Conservation (phyloP, 2,329 filamentous ascomycete species). For the Alternaria dauci region DNA sequence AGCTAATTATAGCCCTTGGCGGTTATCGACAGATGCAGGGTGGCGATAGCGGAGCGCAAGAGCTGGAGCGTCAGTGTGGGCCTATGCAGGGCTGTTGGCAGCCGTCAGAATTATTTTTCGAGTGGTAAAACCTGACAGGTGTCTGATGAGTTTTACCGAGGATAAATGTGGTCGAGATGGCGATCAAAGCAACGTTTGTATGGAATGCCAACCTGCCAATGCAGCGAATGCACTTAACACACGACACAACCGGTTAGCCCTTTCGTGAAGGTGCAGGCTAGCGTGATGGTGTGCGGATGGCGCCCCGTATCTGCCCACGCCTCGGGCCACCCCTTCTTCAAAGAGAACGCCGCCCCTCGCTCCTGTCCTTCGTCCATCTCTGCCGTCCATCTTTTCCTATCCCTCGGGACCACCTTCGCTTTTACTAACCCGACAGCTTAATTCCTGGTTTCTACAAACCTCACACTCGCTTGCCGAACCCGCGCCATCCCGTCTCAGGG, state of each 20-base stretch:
- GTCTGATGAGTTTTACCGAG: background rate
- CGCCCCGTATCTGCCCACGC: constrained; percentile 6
- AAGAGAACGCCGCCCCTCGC: constrained; percentile 9
- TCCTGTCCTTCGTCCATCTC: background rate
- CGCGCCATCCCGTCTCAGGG: constrained; percentile 20
- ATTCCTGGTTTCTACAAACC: constrained; percentile 11
- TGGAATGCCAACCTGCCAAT: background rate
- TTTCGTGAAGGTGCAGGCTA: background rate
- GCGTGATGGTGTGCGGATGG: constrained; percentile 2
- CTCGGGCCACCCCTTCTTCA: constrained; percentile 11
- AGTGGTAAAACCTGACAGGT: background rate
- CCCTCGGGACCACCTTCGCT: constrained; percentile 18
- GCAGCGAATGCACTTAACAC: background rate
- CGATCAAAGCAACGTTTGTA: background rate
- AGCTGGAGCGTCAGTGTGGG: background rate
- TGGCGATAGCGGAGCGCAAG: constrained; percentile 10
- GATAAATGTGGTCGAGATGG: background rate
- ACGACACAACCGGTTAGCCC: constrained; percentile 1
- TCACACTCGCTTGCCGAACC: constrained; percentile 36
- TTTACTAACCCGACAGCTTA: constrained; percentile 10
- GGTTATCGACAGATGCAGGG: constrained; percentile 20
- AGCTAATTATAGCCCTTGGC: constrained; percentile 17
- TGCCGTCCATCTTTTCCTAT: constrained; percentile 1
- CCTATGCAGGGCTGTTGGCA: constrained; percentile 8
- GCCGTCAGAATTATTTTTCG: background rate